These are phyloP conservation scores for Acanthamoeba sp. DNA, from an alignment of 208 protist genomes.

Conservation along the genomic window DNA sequence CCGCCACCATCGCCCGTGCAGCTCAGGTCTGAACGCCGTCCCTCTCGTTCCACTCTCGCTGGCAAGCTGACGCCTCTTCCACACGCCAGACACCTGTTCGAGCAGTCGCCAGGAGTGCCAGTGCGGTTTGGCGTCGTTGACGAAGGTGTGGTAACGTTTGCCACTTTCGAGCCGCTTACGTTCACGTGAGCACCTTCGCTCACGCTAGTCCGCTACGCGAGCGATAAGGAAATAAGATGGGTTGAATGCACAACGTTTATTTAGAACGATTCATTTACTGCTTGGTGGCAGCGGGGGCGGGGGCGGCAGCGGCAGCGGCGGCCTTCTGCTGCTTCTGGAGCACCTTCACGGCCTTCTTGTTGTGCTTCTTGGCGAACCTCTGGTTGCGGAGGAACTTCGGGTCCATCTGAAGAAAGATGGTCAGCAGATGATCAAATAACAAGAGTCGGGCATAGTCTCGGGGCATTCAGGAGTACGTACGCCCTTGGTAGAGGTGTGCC, in stretches of 20 bases:
- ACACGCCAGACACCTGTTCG: not conserved
- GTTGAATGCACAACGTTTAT: not conserved
- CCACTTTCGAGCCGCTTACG: not conserved
- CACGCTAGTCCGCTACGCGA: too few relatives aligned
- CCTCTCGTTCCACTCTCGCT: not conserved
- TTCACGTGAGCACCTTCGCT: not conserved
- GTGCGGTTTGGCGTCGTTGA: conserved; percentile 37
- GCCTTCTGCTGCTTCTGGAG: conserved; percentile 65
- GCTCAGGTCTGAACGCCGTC: not conserved
- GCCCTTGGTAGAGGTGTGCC: conserved; percentile 79
- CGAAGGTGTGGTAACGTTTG: not conserved
- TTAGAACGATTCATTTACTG: conserved; percentile 33
- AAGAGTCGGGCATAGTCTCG: too few relatives aligned
- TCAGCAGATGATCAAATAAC: too few relatives aligned
- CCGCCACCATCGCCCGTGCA: not conserved
- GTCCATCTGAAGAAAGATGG: conserved; percentile 75
- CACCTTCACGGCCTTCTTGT: conserved; percentile 71
- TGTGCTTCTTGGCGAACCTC: conserved; percentile 79
- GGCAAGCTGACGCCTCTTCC: not conserved
- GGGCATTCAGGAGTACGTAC: conserved; percentile 70
- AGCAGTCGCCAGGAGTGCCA: not conserved
- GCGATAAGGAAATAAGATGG: not conserved
- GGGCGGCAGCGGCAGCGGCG: not conserved
- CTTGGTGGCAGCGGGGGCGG: not conserved
- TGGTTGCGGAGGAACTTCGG: conserved; percentile 87